Base-by-base conservation (phyloP, 768 basidiomycete genomes). In the Pulveroboletus ravenelii region DNA sequence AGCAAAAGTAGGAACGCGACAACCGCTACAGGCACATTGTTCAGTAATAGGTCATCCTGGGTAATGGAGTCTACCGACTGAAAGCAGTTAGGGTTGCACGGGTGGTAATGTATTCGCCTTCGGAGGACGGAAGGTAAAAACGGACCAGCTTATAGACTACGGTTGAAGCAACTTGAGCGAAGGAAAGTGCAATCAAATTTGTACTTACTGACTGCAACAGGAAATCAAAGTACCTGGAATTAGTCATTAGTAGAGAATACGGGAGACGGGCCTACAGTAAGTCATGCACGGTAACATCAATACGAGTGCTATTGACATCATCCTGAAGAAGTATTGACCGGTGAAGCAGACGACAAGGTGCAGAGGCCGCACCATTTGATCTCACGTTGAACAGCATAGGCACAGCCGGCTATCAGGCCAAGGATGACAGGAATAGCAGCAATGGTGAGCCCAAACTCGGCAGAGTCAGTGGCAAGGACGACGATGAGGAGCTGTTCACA, bases 111-210 rank as follows among this genome's bases (percentile, higher is more conserved):
- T 93, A 93, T 55, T 77, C 72, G 1, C 36, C 56, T 41, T 66
- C 56, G 7, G 85, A 81, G 4, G 60, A 53, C 4, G 88, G 87
- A 23, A 80, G 70, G 62, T 87, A 93, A 72, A 92, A 88, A 18
- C 90, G 82, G 52, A 84, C 80, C n/a, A 93, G 77, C 62, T 93
- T 93, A 67, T 85, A 93, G 44, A 92, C 86, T 90, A 39, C 12
- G 25, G 20, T 50, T 45, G 18, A 52, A 40, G n/a, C 10, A 1
- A 37, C 18, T 30, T 52, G 38, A 50, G 41, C 29, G 25, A 43
- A 45, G 18, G 47, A 27, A 18, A 42, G 6, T 5, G 25, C 23
- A 36, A 30, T 23, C 14, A 0, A 38, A n/a, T 10, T 3, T 41
- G 20, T 34, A 52, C 69, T 57, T 46, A 65, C 70, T 54, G 25